Conservation (phyloP, 2,329 filamentous ascomycete genomes). For the Penicillium sp. region DNA sequence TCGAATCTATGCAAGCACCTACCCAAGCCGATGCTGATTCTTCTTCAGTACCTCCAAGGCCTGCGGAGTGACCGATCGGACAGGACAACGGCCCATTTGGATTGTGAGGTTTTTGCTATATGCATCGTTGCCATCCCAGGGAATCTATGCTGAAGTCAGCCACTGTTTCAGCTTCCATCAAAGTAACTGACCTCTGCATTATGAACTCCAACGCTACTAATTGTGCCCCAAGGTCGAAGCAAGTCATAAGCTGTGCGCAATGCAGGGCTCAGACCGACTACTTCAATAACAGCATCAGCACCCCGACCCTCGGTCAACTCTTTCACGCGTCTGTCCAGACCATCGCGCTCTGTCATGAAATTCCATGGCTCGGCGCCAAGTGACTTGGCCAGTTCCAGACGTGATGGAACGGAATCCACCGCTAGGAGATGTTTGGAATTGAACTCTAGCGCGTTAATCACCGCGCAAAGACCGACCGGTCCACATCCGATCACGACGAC, state of each 20-base stretch:
- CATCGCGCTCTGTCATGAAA: conserved; percentile 61
- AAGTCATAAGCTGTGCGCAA: conserved; percentile 65
- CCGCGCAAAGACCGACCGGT: conserved; percentile 75
- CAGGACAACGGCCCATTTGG: conserved; percentile 72
- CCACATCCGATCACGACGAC: conserved; percentile 81
- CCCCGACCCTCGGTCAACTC: conserved; percentile 73
- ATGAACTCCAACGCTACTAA: conserved; percentile 71
- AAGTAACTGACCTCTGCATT: conserved; percentile 56
- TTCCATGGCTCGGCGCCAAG: conserved; percentile 81
- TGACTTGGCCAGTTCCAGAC: conserved; percentile 64
- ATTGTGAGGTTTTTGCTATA: conserved; percentile 64
- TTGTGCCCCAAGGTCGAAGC: conserved; percentile 64
- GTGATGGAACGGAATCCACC: conserved; percentile 68
- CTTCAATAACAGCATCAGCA: conserved; percentile 77
- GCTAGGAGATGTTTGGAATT: conserved; percentile 71
- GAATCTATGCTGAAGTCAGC: conserved; percentile 47
- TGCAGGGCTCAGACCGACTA: conserved; percentile 64
- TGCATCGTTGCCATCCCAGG: conserved; percentile 60
- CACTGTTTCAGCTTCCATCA: conserved; percentile 7
- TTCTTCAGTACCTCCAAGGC: conserved; percentile 60
- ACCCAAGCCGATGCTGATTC: conserved; percentile 63
- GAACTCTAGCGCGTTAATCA: conserved; percentile 69
- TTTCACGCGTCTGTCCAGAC: conserved; percentile 62
- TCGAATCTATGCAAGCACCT: conserved; percentile 26
- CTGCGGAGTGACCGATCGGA: conserved; percentile 62